Base-by-base conservation (phyloP, 495 filamentous ascomycete species). In the Aspergillus indologenus region DNA sequence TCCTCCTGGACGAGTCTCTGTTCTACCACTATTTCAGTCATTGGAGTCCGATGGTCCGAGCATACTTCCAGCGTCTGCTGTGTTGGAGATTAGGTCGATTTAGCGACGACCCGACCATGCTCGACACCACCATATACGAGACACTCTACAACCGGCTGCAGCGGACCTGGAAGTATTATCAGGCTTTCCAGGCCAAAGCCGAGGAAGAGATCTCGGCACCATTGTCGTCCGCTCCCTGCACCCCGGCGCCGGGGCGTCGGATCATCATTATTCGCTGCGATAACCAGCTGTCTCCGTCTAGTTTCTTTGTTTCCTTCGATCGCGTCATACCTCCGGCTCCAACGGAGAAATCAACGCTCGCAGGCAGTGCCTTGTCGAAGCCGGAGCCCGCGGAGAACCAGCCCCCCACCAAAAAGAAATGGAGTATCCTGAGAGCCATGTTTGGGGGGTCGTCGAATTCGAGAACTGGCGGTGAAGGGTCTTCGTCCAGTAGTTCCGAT, bases 31-130 rank as follows among this genome's bases (percentile, higher is more conserved):
- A 91, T 62, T 98, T 98, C 75, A 92, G 87, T 67, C 91, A 97
- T 68, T 98, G 94, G 94, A 97, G 93, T 73, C 94, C 94, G 1
- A 97, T 98, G 94, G 92, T 96, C 24, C 84, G 94, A 59, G 90
- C 92, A 18, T 98, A 98, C 71, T 98, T 87, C 67, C 94, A 96
- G 85, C 90, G 94, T 42, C 70, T 98, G 40, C 70, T 96, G 17
- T 96, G 92, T 73, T 98, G 94, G 94, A 86, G 95, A 43, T 67
- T 98, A 14, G 94, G 87, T 57, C 80, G 94, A 57, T 90, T 89
- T 66, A 85, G 87, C 59, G 90, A 85, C 5, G 83, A 83, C 49
- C 79, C 83, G 8, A 84, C 84, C 40, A 78, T 83, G 31, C 67
- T 87, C 45, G 90, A 97, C 60, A 65, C 62, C 15, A 67, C 55